These are phyloP conservation scores for Tagetes patula DNA, from an alignment of 129 eudicot genomes.

Conservation along the genomic window DNA sequence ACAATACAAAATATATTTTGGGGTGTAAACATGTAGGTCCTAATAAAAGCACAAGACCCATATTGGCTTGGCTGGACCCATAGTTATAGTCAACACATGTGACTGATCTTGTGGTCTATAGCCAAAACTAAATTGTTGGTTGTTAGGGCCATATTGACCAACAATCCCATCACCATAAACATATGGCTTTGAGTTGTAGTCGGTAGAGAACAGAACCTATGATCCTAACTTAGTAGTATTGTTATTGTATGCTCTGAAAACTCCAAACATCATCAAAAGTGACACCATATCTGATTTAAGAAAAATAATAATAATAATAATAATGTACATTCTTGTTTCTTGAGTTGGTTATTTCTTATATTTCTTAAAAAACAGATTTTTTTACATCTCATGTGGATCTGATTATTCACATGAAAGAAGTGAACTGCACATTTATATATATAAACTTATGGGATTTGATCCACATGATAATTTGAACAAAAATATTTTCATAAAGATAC, in stretches of 20 bases:
- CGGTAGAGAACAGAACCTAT: background rate
- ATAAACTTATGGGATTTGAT: background rate
- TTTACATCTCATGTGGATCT: background rate
- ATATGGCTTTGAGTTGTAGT: background rate
- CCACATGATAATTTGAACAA: background rate
- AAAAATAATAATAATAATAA: background rate
- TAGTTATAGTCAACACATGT: slow-evolving; percentile 9
- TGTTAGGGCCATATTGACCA: background rate
- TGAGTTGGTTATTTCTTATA: background rate
- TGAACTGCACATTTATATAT: slow-evolving; percentile 10
- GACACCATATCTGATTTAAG: background rate
- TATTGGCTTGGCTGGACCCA: slow-evolving; percentile 4
- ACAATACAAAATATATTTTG: background rate
- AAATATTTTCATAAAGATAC: background rate
- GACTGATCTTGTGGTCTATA: slow-evolving; percentile 7
- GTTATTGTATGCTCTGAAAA: too few relatives aligned
- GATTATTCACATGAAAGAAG: background rate
- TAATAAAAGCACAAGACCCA: slow-evolving; percentile 7
- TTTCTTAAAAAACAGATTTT: background rate
- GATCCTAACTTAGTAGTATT: background rate
- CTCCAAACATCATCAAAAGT: slow-evolving; percentile 13
- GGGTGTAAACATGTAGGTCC: background rate
- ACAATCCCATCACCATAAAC: background rate
- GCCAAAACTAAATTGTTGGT: background rate
- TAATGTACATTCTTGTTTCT: background rate